Percentiles rank a stretch among this genome's conserved stretches.
phyloP scores from a whole-genome alignment of 2,329 filamentous ascomycete species.

The Malbranchea zuffiana region DNA sequence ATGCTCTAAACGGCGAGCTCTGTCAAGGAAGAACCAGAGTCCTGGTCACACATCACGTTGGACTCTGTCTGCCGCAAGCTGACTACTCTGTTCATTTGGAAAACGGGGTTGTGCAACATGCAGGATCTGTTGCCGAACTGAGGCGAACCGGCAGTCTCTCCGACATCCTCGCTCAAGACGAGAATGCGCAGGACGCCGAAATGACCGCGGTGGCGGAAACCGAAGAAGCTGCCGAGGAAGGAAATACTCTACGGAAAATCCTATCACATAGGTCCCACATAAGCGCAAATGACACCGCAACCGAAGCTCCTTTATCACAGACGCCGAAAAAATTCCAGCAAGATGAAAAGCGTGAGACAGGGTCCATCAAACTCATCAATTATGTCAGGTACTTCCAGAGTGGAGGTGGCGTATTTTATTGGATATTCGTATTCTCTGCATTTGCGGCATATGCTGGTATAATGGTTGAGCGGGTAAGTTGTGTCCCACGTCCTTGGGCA shows the following conservation, averaged over 20 bases:
- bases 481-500: background rate
- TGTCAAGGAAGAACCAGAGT: conserved; percentile 61
- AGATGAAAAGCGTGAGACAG: conserved; percentile 61
- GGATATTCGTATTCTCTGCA: conserved; percentile 44
- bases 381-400: conserved; percentile 57
- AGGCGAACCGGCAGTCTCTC: conserved; percentile 31
- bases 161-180: conserved; percentile 31
- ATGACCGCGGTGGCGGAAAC: conserved; percentile 38
- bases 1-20: conserved; percentile 61
- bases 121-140: conserved; percentile 54
- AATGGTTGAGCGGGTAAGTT: conserved; percentile 40
- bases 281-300: conserved; percentile 8
- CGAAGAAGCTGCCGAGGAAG: conserved; percentile 27
- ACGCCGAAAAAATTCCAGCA: conserved; percentile 60
- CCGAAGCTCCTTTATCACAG: conserved; percentile 13
- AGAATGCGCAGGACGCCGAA: conserved; percentile 39
- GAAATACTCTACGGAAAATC: conserved; percentile 40
- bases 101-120: conserved; percentile 53
- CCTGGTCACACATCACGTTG: conserved; percentile 69
- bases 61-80: conserved; percentile 57
- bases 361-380: conserved; percentile 56
- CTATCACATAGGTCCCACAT: conserved; percentile 19
- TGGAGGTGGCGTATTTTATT: conserved; percentile 53
- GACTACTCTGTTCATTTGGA: conserved; percentile 65
- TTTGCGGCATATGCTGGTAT: conserved; percentile 48